Percentiles rank a stretch among this genome's conserved stretches.
phyloP scores from a whole-genome alignment of 2,329 filamentous ascomycete genomes.

The Colletotrichum eleusines region DNA sequence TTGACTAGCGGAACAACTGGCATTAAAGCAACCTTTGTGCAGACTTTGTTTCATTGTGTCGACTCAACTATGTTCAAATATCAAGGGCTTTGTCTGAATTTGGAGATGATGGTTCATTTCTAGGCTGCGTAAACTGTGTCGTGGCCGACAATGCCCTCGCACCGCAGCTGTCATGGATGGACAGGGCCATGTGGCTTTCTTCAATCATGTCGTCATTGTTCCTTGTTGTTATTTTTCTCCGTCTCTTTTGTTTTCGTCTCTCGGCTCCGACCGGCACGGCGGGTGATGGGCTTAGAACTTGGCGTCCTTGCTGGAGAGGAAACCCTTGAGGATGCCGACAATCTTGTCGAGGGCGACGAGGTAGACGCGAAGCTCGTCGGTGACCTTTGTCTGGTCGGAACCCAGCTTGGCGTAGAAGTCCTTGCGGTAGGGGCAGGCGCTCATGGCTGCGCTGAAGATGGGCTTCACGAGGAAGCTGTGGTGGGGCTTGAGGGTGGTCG shows the following conservation, averaged over 20 bases:
- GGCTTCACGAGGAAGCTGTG: constrained; percentile 92
- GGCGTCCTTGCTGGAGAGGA: constrained; percentile 67
- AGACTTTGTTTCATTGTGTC: not conserved
- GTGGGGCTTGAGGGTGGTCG: constrained; percentile 90
- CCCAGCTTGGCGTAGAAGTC: constrained; percentile 94
- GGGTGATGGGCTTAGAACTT: constrained; percentile 61
- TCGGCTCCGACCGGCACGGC: not conserved
- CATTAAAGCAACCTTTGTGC: not conserved
- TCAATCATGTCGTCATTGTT: constrained; percentile 33
- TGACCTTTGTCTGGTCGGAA: constrained; percentile 71
- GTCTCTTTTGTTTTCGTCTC: constrained; percentile 8
- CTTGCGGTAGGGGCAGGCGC: constrained; percentile 90
- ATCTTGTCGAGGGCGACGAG: constrained; percentile 82
- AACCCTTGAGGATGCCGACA: constrained; percentile 78
- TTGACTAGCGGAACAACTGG: not conserved
- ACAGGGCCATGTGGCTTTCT: constrained; percentile 25
- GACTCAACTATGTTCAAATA: constrained; percentile 1
- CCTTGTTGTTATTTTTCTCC: constrained; percentile 14
- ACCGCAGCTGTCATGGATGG: constrained; percentile 30
- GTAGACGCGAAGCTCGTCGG: constrained; percentile 75
- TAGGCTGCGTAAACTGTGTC: constrained; percentile 39
- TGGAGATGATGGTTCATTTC: constrained; percentile 38
- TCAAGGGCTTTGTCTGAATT: constrained; percentile 13
- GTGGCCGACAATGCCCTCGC: constrained; percentile 25
- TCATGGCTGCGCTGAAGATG: constrained; percentile 93